Conservation (phyloP, 2,329 filamentous ascomycete genomes). For the Scedosporium dehoogii region DNA sequence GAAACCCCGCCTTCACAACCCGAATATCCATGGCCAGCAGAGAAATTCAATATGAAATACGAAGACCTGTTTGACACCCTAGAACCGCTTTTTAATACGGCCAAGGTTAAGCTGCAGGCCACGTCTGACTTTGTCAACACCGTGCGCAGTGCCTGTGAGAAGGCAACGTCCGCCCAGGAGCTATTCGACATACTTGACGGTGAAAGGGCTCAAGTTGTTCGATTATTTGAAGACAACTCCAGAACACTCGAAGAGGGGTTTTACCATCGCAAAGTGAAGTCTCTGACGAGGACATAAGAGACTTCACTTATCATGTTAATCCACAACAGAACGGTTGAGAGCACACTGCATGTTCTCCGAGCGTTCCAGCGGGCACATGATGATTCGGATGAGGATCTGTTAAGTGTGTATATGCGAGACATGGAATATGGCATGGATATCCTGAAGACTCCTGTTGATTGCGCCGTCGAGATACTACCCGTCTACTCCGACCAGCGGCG, state of each 20-base stretch:
- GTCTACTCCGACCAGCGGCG: too few species aligned
- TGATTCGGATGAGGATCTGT: neutral
- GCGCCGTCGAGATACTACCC: too few species aligned
- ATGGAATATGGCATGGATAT: too few species aligned
- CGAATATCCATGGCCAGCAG: too few species aligned
- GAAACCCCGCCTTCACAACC: too few species aligned
- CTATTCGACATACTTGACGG: neutral
- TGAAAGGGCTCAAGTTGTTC: neutral
- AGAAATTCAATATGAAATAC: slow-evolving; percentile 34
- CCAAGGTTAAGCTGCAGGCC: neutral
- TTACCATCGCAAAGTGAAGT: neutral
- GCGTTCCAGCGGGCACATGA: neutral
- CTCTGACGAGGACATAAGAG: neutral
- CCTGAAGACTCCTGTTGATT: too few species aligned
- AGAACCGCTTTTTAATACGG: neutral
- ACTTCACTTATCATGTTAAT: neutral
- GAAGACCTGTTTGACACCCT: neutral
- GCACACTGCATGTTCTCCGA: neutral
- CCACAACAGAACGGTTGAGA: neutral
- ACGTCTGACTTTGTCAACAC: neutral
- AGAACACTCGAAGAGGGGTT: neutral
- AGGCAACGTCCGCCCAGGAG: neutral
- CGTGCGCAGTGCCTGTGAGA: neutral
- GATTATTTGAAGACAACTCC: neutral
- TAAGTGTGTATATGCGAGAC: too few species aligned